A percentile compares a stretch with the other conserved stretches of the same genome.
These are phyloP conservation scores for Lipomyces starkeyi DNA, from an alignment of 805 yeast genomes.

Conservation along the genomic window DNA sequence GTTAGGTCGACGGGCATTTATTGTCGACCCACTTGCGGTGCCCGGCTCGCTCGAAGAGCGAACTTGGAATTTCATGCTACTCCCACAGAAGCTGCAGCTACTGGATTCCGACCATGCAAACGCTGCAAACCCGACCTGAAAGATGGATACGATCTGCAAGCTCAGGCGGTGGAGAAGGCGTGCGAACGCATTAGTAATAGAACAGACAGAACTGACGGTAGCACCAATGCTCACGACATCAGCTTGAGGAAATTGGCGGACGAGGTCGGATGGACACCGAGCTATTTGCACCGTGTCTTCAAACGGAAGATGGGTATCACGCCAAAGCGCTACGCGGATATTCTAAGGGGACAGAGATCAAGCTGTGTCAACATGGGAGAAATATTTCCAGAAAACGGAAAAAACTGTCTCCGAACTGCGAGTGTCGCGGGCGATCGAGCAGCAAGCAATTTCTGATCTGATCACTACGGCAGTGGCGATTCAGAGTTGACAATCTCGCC, in stretches of 20 bases:
- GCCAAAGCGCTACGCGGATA: slow-evolving; percentile 1
- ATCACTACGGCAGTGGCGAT: no score
- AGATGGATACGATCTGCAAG: slow-evolving; percentile 36
- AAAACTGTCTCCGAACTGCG: no score
- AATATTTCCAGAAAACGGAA: no score
- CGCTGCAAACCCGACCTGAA: slow-evolving; percentile 37
- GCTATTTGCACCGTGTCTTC: slow-evolving; percentile 94
- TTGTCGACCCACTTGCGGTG: slow-evolving; percentile 18
- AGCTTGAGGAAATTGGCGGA: slow-evolving; percentile 82
- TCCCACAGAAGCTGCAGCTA: not conserved
- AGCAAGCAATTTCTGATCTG: no score
- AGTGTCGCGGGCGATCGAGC: no score
- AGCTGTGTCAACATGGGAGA: no score
- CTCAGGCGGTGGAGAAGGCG: slow-evolving; percentile 1
- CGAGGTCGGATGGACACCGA: slow-evolving; percentile 79
- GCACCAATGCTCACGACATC: not conserved
- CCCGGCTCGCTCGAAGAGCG: slow-evolving; percentile 19
- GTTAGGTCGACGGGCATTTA: slow-evolving; percentile 15
- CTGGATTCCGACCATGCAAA: slow-evolving; percentile 22
- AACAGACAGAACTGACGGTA: no score
- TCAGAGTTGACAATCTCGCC: no score
- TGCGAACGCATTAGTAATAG: no score
- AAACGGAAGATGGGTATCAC: slow-evolving; percentile 5
- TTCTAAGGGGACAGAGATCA: no score
- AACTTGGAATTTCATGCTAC: slow-evolving; percentile 10